A percentile compares a stretch with the other conserved stretches of the same genome.
Evolutionary conservation across 345 rosid species (phyloP).

Genomic region (Acer yangbiense): DNA sequence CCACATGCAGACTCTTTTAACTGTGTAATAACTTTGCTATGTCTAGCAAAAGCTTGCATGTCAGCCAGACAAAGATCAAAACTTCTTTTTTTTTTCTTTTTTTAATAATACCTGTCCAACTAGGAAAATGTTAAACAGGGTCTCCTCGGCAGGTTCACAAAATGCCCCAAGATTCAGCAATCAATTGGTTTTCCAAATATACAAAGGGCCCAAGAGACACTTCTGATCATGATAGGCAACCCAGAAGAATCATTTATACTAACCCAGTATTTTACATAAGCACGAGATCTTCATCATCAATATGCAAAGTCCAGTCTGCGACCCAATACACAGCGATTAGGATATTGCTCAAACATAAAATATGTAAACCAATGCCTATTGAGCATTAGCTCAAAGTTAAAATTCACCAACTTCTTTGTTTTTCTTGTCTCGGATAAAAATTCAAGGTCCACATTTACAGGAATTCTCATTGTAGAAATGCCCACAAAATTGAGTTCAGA

Average conservation of each 20-base stretch:
- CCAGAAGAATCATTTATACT: slow-evolving; percentile 15
- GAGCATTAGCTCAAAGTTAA: neutral
- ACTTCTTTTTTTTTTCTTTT: slow-evolving; percentile 20
- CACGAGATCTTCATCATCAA: slow-evolving; percentile 20
- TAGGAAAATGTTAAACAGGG: slow-evolving; percentile 19
- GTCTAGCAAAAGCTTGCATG: slow-evolving; percentile 27
- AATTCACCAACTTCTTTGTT: neutral
- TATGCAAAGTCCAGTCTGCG: slow-evolving; percentile 34
- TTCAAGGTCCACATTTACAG: neutral
- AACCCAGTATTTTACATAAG: slow-evolving; percentile 27
- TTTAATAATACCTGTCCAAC: slow-evolving; percentile 28
- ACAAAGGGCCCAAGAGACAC: slow-evolving; percentile 27
- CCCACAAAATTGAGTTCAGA: neutral
- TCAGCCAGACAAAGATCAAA: slow-evolving; percentile 33
- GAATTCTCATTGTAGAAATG: neutral
- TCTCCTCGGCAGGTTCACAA: slow-evolving; percentile 25
- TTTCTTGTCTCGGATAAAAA: slow-evolving; percentile 5
- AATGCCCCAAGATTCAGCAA: slow-evolving; percentile 26
- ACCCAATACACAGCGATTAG: slow-evolving; percentile 8
- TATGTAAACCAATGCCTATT: neutral
- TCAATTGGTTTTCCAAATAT: slow-evolving; percentile 28
- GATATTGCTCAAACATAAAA: neutral
- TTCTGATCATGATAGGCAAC: slow-evolving; percentile 21
- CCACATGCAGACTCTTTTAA: slow-evolving; percentile 24
- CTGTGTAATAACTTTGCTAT: slow-evolving; percentile 14